phyloP scores from a whole-genome alignment of 176 grass and related monocot species.

The Echinochloa phyllopogon region DNA sequence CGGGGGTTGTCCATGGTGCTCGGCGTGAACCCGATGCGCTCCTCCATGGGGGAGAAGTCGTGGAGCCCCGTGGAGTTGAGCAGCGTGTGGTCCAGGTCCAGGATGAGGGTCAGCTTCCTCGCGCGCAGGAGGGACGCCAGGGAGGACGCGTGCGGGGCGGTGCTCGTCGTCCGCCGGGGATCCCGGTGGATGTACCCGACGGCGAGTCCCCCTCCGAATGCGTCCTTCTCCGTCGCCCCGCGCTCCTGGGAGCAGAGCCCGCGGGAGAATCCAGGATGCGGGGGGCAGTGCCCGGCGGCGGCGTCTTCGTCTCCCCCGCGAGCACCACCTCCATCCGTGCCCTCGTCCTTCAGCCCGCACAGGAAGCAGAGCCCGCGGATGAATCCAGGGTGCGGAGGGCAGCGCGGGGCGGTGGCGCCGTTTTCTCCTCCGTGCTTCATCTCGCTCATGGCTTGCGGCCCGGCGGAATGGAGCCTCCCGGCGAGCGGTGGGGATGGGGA shows the following conservation, averaged over 20 bases:
- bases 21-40: conserved; percentile 2
- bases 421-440: background rate
- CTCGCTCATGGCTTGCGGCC: background rate
- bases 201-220: background rate
- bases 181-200: background rate
- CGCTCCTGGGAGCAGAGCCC: background rate
- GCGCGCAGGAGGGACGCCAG: conserved; percentile 21
- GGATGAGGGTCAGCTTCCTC: conserved; percentile 64
- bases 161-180: background rate
- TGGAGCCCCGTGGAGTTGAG: conserved; percentile 51
- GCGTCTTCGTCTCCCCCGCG: background rate
- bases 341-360: background rate
- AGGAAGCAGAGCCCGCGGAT: background rate
- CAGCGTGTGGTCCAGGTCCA: conserved; percentile 79
- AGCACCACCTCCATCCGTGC: background rate
- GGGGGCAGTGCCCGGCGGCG: background rate
- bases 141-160: background rate
- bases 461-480: too few relatives aligned
- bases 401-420: too few relatives aligned
- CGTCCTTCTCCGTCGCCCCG: background rate
- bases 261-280: background rate
- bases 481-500: background rate
- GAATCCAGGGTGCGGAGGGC: conserved; percentile 5
- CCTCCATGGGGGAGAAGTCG: conserved; percentile 46
- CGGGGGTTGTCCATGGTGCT: conserved; percentile 24